phyloP scores from a whole-genome alignment of 306 rosid species.

The Albizia julibrissin region DNA sequence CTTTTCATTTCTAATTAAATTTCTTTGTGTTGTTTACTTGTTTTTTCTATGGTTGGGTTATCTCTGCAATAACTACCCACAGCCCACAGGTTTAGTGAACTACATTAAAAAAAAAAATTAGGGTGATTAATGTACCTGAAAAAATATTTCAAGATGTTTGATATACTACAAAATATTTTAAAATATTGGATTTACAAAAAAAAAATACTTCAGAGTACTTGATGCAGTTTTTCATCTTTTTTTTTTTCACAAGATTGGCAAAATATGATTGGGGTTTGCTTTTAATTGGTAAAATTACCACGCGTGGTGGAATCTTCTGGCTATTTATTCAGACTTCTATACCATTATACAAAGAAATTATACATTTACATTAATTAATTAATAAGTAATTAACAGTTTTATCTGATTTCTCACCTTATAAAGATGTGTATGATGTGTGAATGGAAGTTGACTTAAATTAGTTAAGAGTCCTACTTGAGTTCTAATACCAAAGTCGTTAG shows the following conservation, averaged over 20 bases:
- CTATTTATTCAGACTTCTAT: slow-evolving; percentile 7
- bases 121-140: rapidly evolving
- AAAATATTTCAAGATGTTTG: too few relatives aligned
- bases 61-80: neutral
- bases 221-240: too few relatives aligned
- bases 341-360: slow-evolving; percentile 4
- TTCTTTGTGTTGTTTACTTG: neutral
- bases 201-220: too few relatives aligned
- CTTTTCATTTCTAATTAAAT: neutral
- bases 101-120: too few relatives aligned
- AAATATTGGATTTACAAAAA: rapidly evolving
- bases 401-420: neutral
- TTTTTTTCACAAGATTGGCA: neutral
- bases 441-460: neutral
- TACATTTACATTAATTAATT: neutral
- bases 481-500: neutral
- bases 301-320: slow-evolving; percentile 18
- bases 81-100: neutral
- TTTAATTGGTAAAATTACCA: slow-evolving; percentile 10
- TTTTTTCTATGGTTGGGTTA: neutral
- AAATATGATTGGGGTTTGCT: slow-evolving; percentile 48
- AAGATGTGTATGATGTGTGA: neutral
- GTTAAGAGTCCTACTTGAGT: neutral
- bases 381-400: neutral
- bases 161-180: too few relatives aligned